Evolutionary conservation across 371 early-diverging fungal genomes (phyloP).

Genomic region (Amoeboaphelidium occidentale): DNA sequence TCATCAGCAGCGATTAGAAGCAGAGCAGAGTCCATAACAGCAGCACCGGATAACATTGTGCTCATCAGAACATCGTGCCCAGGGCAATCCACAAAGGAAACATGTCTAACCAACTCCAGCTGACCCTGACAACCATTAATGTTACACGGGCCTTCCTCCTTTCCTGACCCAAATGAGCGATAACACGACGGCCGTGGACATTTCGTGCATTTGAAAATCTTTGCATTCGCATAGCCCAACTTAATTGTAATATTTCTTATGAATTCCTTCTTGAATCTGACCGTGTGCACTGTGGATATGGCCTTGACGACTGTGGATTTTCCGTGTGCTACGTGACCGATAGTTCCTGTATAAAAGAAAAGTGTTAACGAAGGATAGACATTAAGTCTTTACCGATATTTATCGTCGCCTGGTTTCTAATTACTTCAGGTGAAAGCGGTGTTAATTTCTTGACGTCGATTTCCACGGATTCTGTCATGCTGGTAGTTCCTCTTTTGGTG

Average conservation of each 20-base stretch:
- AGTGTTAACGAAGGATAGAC: not conserved
- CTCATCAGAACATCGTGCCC: slow-evolving; percentile 99
- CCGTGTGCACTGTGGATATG: slow-evolving; percentile 97
- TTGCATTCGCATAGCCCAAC: slow-evolving; percentile 99
- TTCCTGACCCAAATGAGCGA: slow-evolving; percentile 55
- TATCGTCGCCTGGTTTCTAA: slow-evolving; percentile 91
- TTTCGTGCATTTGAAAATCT: slow-evolving; percentile 85
- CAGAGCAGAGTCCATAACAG: slow-evolving; percentile 99
- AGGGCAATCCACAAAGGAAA: slow-evolving; percentile 99
- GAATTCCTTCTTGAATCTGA: slow-evolving; percentile 97
- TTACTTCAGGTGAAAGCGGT: slow-evolving; percentile 73
- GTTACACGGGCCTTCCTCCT: slow-evolving; percentile 76
- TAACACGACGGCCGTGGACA: slow-evolving; percentile 96
- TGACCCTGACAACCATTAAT: slow-evolving; percentile 66
- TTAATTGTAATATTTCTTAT: slow-evolving; percentile 99
- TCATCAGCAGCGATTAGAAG: slow-evolving; percentile 99
- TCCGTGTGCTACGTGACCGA: slow-evolving; percentile 99
- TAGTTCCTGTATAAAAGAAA: slow-evolving; percentile 48
- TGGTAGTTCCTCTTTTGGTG: not conserved
- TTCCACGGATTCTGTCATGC: not conserved
- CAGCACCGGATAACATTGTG: slow-evolving; percentile 99
- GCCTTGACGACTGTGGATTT: slow-evolving; percentile 99
- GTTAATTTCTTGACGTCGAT: slow-evolving; percentile 15
- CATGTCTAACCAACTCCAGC: slow-evolving; percentile 75
- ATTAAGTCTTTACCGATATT: slow-evolving; percentile 61